Evolutionary conservation across 1,139 yeast species (phyloP), one percentile per base, ranked within the genome.

Genomic region (Yamadazyma jaroonii): DNA sequence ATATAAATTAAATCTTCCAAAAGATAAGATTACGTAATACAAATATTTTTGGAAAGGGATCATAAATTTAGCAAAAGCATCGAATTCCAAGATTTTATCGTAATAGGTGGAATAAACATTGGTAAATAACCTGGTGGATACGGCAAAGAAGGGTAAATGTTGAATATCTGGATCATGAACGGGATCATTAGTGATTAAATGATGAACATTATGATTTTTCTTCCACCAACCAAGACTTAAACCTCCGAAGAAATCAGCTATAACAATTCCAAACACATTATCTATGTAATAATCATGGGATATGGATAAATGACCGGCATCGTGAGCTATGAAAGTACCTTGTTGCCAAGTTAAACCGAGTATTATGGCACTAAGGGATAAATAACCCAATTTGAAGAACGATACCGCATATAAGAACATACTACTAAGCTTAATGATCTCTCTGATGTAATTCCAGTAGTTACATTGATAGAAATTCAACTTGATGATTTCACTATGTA

Each of bases 181-280:
- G 0, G 96, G 96, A 53, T 88, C 96, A 58, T 88, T 88, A 11
- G 96, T 84, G 38, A 88, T 74, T 40, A 88, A 63, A 59, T 88
- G 96, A 57, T 89, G 96, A 15, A 88, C 95, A 56, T 88, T 88
- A 59, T 88, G 96, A 59, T 85, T 88, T 37, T 92, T 72, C 53
- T 88, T 89, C 96, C 96, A 88, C 96, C 96, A 88, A 2, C 96
- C 95, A 27, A 87, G 59, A 37, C 95, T 85, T 37, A 88, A 67
- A 0, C 96, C 96, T n/a, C 96, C 96, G 40, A 81, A 61, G 67
- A 75, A 87, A 47, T 85, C 79, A 2, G 96, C 95, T 35, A 88
- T 66, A 1, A 79, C 31, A 60, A 81, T 77, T 1, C 96, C 95
- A 44, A 85, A 68, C 9, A 84, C 55, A 52, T 83, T 88, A 57